Evolutionary conservation across 2,329 filamentous ascomycete genomes (phyloP), one percentile per base, ranked within the genome.

Genomic region (Penicillium capsulatum): DNA sequence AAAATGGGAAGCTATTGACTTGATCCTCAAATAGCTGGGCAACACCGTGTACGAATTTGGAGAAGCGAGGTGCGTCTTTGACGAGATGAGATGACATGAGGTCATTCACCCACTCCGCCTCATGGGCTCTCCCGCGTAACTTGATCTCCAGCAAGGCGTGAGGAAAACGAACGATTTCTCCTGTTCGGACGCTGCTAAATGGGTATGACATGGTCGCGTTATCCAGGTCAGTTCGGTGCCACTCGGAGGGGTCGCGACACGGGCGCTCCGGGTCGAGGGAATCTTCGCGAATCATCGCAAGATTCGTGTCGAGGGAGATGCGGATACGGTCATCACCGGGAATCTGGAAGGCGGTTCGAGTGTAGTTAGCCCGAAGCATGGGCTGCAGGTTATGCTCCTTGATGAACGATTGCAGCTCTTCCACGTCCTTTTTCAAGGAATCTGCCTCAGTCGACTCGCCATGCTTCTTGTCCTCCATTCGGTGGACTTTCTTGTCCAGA

Each of bases 1-100:
- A 98, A 71, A 97, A 96, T 10, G 92, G 92, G 58, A 97, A 81
- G 47, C 81, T 90, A 68, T 97, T 97, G 64, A 98, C 90, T 58
- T 95, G 81, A 65, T 98, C 88, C 57, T 97, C 92, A 53, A 97
- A 97, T 2, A 98, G 75, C 27, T 84, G 83, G 6, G 91, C 90
- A 3, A 94, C 83, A 45, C 92, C 92, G 57, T 98, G 91, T 2
- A 94, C 85, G 55, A 97, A 98, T 65, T 98, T 98, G 56, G 89
- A 96, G 69, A 98, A 98, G 35, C 85, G 81, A 1, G 90, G 87
- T 0, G 86, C 83, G 31, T 89, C 81, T 61, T 95, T 89, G 48
- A 98, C 86, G 3, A 98, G 77, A 64, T 98, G 91, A 4, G 89
- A 96, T 36, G 79, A 76, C 80, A 94, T 96, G 52, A 98, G 71